phyloP scores from a whole-genome alignment of 2,329 filamentous ascomycete genomes.

The Aspergillus glaucus region DNA sequence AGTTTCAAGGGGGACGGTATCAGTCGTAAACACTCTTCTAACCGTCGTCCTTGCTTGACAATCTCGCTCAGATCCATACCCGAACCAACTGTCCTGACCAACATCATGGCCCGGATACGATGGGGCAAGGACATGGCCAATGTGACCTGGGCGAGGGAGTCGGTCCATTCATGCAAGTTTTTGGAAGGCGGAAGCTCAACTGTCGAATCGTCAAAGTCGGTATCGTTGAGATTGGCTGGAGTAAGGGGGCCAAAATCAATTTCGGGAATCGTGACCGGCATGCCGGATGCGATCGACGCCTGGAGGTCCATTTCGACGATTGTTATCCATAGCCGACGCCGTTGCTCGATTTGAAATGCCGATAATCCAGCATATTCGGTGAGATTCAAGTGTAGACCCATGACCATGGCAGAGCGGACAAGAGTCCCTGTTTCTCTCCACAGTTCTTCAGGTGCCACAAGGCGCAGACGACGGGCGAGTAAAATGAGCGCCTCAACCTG shows the following conservation, averaged over 20 bases:
- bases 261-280: constrained; percentile 34
- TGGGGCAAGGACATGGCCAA: constrained; percentile 11
- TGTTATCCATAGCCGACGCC: constrained; percentile 32
- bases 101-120: constrained; percentile 10
- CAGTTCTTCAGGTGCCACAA: constrained; percentile 10
- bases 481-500: constrained; percentile 13
- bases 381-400: constrained; percentile 40
- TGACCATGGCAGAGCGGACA: constrained; percentile 29
- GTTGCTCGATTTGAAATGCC: constrained; percentile 29
- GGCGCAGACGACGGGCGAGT: constrained; percentile 10
- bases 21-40: constrained; percentile 9
- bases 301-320: constrained; percentile 44
- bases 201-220: constrained; percentile 35
- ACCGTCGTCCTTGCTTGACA: constrained; percentile 3
- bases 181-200: constrained; percentile 17
- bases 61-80: constrained; percentile 5
- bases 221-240: constrained; percentile 37
- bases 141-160: constrained; percentile 8
- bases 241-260: constrained; percentile 31
- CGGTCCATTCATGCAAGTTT: constrained; percentile 18
- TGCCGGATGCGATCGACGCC: constrained; percentile 31
- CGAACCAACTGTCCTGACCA: constrained; percentile 3
- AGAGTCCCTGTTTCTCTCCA: constrained; percentile 41
- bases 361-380: constrained; percentile 26
- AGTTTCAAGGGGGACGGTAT: constrained; percentile 6